A percentile compares a stretch with the other conserved stretches of the same genome.
phyloP scores from a whole-genome alignment of 169 alveolate species.

The Perkinsus marinus region DNA sequence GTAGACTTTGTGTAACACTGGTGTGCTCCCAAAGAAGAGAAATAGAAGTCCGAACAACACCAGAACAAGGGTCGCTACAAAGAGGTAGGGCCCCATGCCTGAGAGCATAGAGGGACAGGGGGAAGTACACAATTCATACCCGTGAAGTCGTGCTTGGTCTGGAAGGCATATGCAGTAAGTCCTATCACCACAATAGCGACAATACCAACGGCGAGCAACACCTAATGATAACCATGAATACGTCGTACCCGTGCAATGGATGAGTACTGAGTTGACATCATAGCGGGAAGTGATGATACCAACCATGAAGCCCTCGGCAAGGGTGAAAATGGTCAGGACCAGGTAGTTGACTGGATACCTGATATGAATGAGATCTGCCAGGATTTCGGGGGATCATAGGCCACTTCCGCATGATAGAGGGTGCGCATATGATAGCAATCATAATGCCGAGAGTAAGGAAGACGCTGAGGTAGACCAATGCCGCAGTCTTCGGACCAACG shows the following conservation, averaged over 20 bases:
- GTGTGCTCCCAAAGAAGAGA: not conserved
- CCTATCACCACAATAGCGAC: conserved; percentile 42
- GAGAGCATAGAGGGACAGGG: not conserved
- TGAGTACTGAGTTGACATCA: not conserved
- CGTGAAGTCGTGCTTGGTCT: conserved; percentile 57
- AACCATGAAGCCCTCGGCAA: not conserved
- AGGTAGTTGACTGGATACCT: not conserved
- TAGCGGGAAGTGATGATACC: not conserved
- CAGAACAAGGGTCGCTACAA: conserved; percentile 14
- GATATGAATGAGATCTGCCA: not conserved
- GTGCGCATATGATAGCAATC: not conserved
- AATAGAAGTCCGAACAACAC: conserved; percentile 8
- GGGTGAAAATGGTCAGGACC: not conserved
- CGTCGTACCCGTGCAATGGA: too few relatives aligned
- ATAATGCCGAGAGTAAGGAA: not conserved
- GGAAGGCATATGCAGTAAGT: conserved; percentile 48
- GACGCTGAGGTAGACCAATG: not conserved
- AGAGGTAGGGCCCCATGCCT: conserved; percentile 13
- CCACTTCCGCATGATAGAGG: not conserved
- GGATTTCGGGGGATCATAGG: not conserved
- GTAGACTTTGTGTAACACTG: not conserved
- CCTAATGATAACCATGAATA: not conserved
- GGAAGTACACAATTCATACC: conserved; percentile 32
- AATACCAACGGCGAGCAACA: conserved; percentile 46
- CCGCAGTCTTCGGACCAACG: not conserved